Base-by-base conservation (phyloP, 1,284 basidiomycete genomes). In the Bjerkandera adusta region DNA sequence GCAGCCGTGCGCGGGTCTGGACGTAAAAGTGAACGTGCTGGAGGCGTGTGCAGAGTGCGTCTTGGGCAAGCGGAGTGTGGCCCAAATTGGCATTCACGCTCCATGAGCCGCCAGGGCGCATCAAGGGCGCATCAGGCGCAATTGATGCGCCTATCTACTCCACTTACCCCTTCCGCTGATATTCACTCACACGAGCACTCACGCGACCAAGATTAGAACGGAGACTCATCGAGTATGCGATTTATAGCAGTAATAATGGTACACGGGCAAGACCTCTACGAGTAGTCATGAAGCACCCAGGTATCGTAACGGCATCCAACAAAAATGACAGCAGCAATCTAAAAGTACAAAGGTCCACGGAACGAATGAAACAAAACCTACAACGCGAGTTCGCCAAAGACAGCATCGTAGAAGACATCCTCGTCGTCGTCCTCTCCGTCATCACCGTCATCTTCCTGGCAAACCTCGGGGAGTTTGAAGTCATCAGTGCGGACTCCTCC, bases 401-500 rank as follows among this genome's bases (percentile, higher is more conserved):
- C n/a, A n/a, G n/a, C n/a, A n/a, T n/a, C n/a, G n/a, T n/a, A n/a
- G n/a, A n/a, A n/a, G n/a, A n/a, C n/a, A n/a, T n/a, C n/a, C n/a
- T n/a, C n/a, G n/a, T n/a, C n/a, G n/a, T n/a, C n/a, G n/a, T n/a
- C n/a, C n/a, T n/a, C n/a, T n/a, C n/a, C n/a, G n/a, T n/a, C n/a
- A n/a, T n/a, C n/a, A n/a, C n/a, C n/a, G n/a, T n/a, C n/a, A n/a
- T n/a, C n/a, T n/a, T n/a, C n/a, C n/a, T n/a, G n/a, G n/a, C 36
- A 38, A 12, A 22, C 7, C 2, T 7, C 18, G 24, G 38, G 38
- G 25, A 40, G 25, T 32, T 34, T 8, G 30, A 26, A 43, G 41
- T 43, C 83, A 49, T 86, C 70, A 12, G 71, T 75, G 45, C 86
- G 72, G 40, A 83, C 65, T 57, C 94, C 95, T 76, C 92, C 92